Evolutionary conservation across 305 asterid genomes (phyloP), one percentile per base, ranked within the genome.

Genomic region (Solanum chacoense): DNA sequence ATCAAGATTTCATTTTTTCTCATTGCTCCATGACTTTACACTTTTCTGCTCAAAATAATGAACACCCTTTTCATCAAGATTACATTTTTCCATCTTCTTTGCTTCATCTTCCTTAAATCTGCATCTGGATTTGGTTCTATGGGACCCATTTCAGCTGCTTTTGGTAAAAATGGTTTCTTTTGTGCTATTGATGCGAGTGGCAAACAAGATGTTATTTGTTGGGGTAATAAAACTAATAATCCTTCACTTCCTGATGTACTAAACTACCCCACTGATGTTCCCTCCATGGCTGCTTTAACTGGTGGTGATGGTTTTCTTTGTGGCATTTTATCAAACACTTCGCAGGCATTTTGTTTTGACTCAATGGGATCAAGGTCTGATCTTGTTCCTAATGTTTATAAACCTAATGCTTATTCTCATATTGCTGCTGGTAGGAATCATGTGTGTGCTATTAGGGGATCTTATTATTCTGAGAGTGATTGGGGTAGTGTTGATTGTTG

Each of bases 121-220:
- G 94, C 93, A 16, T 88, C 88, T 89, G 99, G 97, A 72, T 94
- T 96, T 89, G 99, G 99, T 77, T 94, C 97, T n/a, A 96, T 94
- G 98, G 97, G 94, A 80, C 94, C 99, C 55, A 96, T 97, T 59
- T 91, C 99, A 0, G 98, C 99, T 11, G 94, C 99, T 2, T 96
- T 93, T 65, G 99, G 99, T 13, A 91, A 92, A 22, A 84, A 89
- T 91, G 91, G 94, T 16, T 87, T 94, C 78, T 97, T 97, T 89
- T 96, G 98, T 78, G 98, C 98, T 92, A 96, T 97, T 87, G 99
- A 97, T 45, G 99, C 99, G 34, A 96, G 99, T 83, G 99, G 98
- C 20, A 93, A 93, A 91, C 99, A 97, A 79, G 94, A 93, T 28
- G 98, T 97, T 6, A 94, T 96, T 20, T 97, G 99, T 74, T 97